Conservation (phyloP, 768 basidiomycete genomes). For the Suillus americanus region DNA sequence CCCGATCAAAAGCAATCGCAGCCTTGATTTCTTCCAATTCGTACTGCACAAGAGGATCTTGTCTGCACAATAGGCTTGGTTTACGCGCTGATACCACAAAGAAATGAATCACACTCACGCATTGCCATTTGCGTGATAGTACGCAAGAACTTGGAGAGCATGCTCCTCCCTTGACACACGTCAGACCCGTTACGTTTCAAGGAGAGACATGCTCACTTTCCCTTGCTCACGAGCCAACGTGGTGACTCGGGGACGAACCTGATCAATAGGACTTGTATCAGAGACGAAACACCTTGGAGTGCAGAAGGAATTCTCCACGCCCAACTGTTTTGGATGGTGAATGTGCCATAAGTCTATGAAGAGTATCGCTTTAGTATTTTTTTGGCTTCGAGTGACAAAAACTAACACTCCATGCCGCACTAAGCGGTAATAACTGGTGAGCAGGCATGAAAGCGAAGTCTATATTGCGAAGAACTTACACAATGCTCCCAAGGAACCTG, state of each 20-base stretch:
- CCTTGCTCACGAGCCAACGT: too few relatives aligned
- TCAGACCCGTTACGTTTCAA: background rate
- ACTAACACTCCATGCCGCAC: constrained; percentile 62
- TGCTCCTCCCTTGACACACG: constrained; percentile 25
- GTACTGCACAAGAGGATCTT: constrained; percentile 57
- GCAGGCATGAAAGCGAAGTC: background rate
- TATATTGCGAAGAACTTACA: constrained; percentile 21
- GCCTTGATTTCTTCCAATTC: constrained; percentile 68
- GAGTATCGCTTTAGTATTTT: background rate
- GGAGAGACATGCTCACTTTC: background rate
- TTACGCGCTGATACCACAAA: background rate
- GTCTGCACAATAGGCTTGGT: constrained; percentile 10
- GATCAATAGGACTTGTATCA: too few relatives aligned
- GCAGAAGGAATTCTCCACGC: constrained; percentile 20
- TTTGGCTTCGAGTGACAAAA: background rate
- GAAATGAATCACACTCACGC: constrained; percentile 27
- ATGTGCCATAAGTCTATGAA: constrained; percentile 17
- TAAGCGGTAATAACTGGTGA: constrained; percentile 14
- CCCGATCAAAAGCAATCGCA: constrained; percentile 46
- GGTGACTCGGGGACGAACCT: too few relatives aligned
- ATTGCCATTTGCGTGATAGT: constrained; percentile 42
- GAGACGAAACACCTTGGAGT: constrained; percentile 12
- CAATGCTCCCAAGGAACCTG: constrained; percentile 35
- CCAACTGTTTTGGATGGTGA: constrained; percentile 13
- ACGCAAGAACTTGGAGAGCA: constrained; percentile 36